Conservation (phyloP, 345 rosid species). For the Ceriops zippeliana region DNA sequence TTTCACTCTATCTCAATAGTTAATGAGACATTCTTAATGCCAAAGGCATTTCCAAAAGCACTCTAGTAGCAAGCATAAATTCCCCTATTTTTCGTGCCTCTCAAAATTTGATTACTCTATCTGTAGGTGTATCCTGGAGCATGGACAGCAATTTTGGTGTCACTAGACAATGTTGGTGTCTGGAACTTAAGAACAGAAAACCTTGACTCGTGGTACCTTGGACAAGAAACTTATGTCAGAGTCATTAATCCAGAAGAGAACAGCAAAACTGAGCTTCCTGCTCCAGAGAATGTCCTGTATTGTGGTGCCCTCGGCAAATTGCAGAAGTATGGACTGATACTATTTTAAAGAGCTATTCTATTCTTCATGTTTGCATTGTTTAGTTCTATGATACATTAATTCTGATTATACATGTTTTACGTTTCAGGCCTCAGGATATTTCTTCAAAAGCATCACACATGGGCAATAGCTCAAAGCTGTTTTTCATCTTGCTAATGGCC, state of each 20-base stretch:
- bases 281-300: slow-evolving; percentile 80
- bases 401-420: slow-evolving; percentile 15
- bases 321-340: slow-evolving; percentile 51
- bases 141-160: slow-evolving; percentile 86
- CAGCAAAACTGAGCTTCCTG: slow-evolving; percentile 81
- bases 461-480: slow-evolving; percentile 22
- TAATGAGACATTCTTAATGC: too few species aligned
- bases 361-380: background rate
- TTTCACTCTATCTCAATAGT: too few species aligned
- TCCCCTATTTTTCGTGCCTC: too few species aligned
- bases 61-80: too few species aligned
- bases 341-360: background rate
- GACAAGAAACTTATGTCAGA: slow-evolving; percentile 94
- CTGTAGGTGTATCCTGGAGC: slow-evolving; percentile 93
- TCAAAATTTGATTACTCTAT: background rate
- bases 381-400: background rate
- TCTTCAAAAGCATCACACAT: slow-evolving; percentile 37
- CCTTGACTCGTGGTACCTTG: slow-evolving; percentile 97
- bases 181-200: slow-evolving; percentile 96
- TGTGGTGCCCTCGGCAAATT: slow-evolving; percentile 72
- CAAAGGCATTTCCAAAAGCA: too few species aligned
- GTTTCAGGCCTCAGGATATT: slow-evolving; percentile 71
- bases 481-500: slow-evolving; percentile 34
- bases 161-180: slow-evolving; percentile 92
- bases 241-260: slow-evolving; percentile 82